Evolutionary conservation across 176 grass and related monocot genomes (phyloP).

Genomic region (Oryza brachyantha): DNA sequence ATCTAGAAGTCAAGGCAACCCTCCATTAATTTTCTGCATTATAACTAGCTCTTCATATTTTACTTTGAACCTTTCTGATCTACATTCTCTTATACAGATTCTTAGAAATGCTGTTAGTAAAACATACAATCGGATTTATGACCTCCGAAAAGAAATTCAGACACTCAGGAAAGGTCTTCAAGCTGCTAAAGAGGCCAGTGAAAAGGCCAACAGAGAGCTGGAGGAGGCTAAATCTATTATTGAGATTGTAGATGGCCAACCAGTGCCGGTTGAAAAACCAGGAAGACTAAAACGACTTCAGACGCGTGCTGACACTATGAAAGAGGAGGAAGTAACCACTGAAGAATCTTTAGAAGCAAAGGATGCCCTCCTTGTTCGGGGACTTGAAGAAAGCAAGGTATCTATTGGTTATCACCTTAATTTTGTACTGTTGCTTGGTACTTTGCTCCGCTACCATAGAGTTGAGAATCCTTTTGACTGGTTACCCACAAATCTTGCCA

Average conservation of each 20-base stretch:
- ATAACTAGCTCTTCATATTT: not conserved
- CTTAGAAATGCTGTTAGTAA: constrained; percentile 96
- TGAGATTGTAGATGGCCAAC: constrained; percentile 71
- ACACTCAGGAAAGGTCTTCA: constrained; percentile 63
- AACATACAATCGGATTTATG: constrained; percentile 87
- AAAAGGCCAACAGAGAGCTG: constrained; percentile 52
- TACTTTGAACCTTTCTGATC: constrained; percentile 26
- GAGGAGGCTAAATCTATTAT: constrained; percentile 68
- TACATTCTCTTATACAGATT: constrained; percentile 49
- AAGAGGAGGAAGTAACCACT: constrained; percentile 44
- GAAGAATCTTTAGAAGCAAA: constrained; percentile 80
- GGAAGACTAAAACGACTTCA: constrained; percentile 79
- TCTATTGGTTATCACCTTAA: constrained; percentile 9
- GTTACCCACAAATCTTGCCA: not conserved
- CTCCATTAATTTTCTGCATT: not conserved
- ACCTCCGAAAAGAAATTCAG: constrained; percentile 87
- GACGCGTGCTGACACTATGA: constrained; percentile 57
- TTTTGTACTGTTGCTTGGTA: constrained; percentile 28
- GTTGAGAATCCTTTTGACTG: constrained; percentile 2
- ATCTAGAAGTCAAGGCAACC: not conserved
- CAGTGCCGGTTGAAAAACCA: constrained; percentile 66
- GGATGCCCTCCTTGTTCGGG: constrained; percentile 57
- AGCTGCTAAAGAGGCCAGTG: constrained; percentile 58
- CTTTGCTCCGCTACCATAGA: constrained; percentile 1
- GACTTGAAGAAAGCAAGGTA: constrained; percentile 87